Percentiles rank a stretch among this genome's conserved stretches.
These are phyloP conservation scores for Stylosanthes scabra DNA, from an alignment of 331 rosid species.

Conservation along the genomic window DNA sequence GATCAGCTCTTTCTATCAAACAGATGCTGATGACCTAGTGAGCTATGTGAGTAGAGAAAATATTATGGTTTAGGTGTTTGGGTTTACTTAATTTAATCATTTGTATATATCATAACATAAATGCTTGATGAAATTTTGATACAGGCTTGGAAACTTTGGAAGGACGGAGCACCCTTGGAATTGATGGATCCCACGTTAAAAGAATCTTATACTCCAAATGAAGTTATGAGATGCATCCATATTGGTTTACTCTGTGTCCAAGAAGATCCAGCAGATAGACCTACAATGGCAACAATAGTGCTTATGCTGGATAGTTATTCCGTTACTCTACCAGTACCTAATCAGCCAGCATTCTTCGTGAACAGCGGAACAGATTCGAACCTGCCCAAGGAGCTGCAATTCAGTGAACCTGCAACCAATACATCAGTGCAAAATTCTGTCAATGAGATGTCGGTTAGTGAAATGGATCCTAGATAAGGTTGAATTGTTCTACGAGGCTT, in stretches of 20 bases:
- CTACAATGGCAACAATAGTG: constrained; percentile 54
- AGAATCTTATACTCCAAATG: constrained; percentile 38
- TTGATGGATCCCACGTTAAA: constrained; percentile 45
- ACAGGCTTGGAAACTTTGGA: constrained; percentile 65
- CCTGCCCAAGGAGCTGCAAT: constrained; percentile 12
- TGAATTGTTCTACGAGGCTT: neutral
- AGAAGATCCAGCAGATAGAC: constrained; percentile 61
- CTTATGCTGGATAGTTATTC: constrained; percentile 57
- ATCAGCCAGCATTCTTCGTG: constrained; percentile 41
- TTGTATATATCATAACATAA: neutral
- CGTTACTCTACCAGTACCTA: constrained; percentile 40
- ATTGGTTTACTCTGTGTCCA: constrained; percentile 65
- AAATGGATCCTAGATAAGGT: constrained; percentile 29
- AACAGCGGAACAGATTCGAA: constrained; percentile 31
- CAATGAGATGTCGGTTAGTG: constrained; percentile 32
- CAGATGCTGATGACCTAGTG: constrained; percentile 43
- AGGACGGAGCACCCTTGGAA: constrained; percentile 47
- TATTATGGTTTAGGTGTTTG: neutral
- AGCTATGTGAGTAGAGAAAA: constrained; percentile 42
- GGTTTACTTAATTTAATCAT: neutral
- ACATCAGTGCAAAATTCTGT: constrained; percentile 14
- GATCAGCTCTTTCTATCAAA: constrained; percentile 43
- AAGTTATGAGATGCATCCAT: constrained; percentile 61
- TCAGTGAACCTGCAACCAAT: constrained; percentile 12
- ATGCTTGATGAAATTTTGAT: constrained; percentile 21